Evolutionary conservation across 768 basidiomycete genomes (phyloP), one percentile per base, ranked within the genome.

Genomic region (Pulveroboletus sp.): DNA sequence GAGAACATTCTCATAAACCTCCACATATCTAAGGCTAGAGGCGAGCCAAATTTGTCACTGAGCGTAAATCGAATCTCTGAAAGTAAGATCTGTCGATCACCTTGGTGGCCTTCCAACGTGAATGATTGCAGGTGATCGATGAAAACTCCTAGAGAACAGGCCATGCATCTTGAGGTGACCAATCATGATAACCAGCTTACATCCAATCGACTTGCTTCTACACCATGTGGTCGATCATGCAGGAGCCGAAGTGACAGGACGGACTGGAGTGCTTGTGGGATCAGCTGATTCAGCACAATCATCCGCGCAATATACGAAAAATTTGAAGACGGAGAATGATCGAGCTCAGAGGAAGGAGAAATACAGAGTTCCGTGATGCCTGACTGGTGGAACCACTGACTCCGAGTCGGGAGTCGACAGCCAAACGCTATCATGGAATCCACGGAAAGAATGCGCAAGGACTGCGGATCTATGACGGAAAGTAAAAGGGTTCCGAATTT

Each of bases 321-420:
- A n/a, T n/a, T n/a, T n/a, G n/a, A n/a, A n/a, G n/a, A n/a, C n/a
- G n/a, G n/a, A n/a, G n/a, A n/a, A n/a, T n/a, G n/a, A n/a, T 5
- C 14, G 16, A 4, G 20, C 5, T n/a, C n/a, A n/a, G n/a, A n/a
- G n/a, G n/a, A n/a, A n/a, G n/a, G n/a, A n/a, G n/a, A 27, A 8
- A 52, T 14, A 2, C 10, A 29, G 17, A 60, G 21, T 20, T 56
- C 42, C 10, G 23, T 48, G 39, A 60, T 14, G 12, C 35, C 11
- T 35, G 47, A 37, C 36, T 34, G 24, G 7, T 23, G n/a, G 7
- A 25, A 13, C 54, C 47, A 53, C 19, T 47, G 19, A n/a, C 0
- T 38, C 2, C 2, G 16, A 20, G 21, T 31, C 13, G 21, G 47
- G 23, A n/a, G n/a, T n/a, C n/a, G n/a, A n/a, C n/a, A n/a, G n/a